Base-by-base conservation (phyloP, 371 early-diverging fungal species). In the Rozella allomycis region DNA sequence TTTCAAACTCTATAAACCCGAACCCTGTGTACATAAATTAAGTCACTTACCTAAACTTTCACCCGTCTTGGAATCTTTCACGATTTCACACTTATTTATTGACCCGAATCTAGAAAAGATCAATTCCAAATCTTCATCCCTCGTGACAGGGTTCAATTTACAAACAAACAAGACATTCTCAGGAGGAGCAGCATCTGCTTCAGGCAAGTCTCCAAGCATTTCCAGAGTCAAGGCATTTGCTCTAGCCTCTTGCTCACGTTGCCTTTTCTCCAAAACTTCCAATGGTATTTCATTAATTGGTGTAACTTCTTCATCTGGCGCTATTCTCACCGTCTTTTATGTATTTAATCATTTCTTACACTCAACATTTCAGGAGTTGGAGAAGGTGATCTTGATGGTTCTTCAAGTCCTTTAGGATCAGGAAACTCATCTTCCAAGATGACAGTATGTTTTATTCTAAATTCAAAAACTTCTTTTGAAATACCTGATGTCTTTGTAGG, bases 161-260 rank as follows among this genome's bases (percentile, higher is more conserved):
- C 93, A 91, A 3, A 94, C 85, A 61, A 94, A 94, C 3, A 94
- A 41, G 0, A 90, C 76, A 45, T 90, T 88, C 39, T 94, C 96
- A 1, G 96, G 90, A 3, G 93, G 93, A 39, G 77, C 78, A 22
- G 91, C 72, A 39, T 91, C 88, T 8, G 96, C 93, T 57, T 75
- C 85, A 0, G 91, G 93, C 18, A 91, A 48, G 49, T 94, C 96
- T 0, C 96, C 96, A 3, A 94, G 74, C 86, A 94, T 90, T 51
- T 94, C 96, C 26, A 94, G 55, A 1, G 93, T 88, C 20, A 91
- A 47, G 12, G 88, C 85, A 12, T 74, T 72, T 0, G 87, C 83
- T 23, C 67, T 63, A 3, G 90, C 86, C 42, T 94, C 88, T 11
- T 63, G 60, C 30, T 57, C 62, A 22, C 74, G 47, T 10, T 58